These are phyloP conservation scores for Lignosus rhinocerotis DNA, from an alignment of 1,284 basidiomycete genomes.

Conservation along the genomic window DNA sequence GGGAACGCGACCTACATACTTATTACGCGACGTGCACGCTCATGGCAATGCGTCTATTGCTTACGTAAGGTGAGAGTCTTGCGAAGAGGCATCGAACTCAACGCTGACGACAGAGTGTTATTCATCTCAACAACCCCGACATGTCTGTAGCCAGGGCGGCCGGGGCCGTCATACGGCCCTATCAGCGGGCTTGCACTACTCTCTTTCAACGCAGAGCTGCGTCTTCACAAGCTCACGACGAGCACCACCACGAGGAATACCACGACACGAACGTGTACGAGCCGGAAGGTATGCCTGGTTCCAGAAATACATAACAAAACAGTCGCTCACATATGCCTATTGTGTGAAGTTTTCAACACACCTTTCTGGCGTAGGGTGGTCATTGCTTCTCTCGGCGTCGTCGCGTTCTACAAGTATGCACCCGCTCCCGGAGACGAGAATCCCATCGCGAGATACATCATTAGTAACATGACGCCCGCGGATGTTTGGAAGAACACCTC, in stretches of 20 bases:
- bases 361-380: constrained; percentile 64
- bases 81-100: constrained; percentile 6
- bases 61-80: constrained; percentile 16
- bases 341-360: constrained; percentile 50
- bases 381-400: constrained; percentile 46
- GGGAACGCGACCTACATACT: neutral
- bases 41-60: neutral
- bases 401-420: constrained; percentile 64
- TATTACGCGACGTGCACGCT: neutral
- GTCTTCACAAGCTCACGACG: constrained; percentile 38
- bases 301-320: neutral
- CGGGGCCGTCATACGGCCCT: constrained; percentile 30
- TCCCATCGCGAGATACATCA: constrained; percentile 64
- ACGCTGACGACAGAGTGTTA: constrained; percentile 3
- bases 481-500: constrained; percentile 55
- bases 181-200: constrained; percentile 26
- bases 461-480: constrained; percentile 48
- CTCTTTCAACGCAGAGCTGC: constrained; percentile 39
- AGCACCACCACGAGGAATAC: constrained; percentile 37
- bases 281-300: constrained; percentile 52
- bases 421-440: constrained; percentile 59
- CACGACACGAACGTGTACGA: constrained; percentile 49
- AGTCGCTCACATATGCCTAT: neutral
- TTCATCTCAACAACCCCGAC: constrained; percentile 11
- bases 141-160: constrained; percentile 41